A percentile compares a stretch with the other conserved stretches of the same genome.
phyloP scores from a whole-genome alignment of 306 rosid genomes.

The Amphicarpaea edgeworthii region DNA sequence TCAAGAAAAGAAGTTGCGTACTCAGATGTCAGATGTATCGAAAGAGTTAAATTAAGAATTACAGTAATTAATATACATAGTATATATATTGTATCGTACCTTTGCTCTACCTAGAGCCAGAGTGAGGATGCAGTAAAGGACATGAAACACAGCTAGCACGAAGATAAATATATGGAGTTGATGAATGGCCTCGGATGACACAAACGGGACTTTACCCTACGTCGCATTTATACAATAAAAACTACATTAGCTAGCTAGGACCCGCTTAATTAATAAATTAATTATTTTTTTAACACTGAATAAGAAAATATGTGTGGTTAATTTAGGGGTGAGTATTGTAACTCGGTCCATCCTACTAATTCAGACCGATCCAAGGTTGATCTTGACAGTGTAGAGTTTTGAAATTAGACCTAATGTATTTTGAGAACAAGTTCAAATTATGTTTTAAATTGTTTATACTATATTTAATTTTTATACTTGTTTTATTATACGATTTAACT shows the following conservation, averaged over 20 bases:
- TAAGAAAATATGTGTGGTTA: too few species aligned
- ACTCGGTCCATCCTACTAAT: too few species aligned
- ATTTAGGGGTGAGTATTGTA: not conserved
- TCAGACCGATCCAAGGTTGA: not conserved
- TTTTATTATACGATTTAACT: too few species aligned
- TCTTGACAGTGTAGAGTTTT: not conserved
- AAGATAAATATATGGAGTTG: conserved; percentile 90
- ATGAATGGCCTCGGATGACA: conserved; percentile 12
- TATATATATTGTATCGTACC: too few species aligned
- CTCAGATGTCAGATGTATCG: not conserved
- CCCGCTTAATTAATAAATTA: not conserved
- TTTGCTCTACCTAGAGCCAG: conserved; percentile 74
- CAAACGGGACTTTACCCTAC: conserved; percentile 25
- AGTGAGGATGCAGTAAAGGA: conserved; percentile 75
- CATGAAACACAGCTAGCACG: conserved; percentile 74
- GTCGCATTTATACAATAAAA: not conserved
- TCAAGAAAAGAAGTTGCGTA: not conserved
- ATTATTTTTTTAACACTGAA: too few species aligned
- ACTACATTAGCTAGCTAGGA: not conserved
- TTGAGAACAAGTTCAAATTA: not conserved
- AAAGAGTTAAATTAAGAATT: too few species aligned
- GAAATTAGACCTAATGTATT: too few species aligned
- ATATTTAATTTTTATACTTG: too few species aligned
- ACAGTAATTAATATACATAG: too few species aligned
- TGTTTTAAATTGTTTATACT: too few species aligned